Evolutionary conservation across 306 rosid genomes (phyloP).

Genomic region (Castanospermum australe): DNA sequence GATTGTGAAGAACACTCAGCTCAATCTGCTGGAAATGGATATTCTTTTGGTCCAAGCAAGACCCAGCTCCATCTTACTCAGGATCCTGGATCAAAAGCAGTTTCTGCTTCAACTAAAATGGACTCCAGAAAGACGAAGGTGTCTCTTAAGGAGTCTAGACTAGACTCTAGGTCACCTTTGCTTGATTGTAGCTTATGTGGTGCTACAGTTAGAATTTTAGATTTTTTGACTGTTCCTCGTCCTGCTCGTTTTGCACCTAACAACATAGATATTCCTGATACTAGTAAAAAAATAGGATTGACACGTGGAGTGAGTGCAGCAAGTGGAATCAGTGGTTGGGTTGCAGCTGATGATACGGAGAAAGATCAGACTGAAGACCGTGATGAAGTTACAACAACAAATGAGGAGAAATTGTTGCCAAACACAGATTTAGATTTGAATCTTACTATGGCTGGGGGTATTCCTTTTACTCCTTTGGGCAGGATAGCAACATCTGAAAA

Average conservation of each 20-base stretch:
- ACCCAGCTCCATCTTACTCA: conserved; percentile 66
- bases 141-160: conserved; percentile 64
- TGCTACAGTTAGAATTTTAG: conserved; percentile 80
- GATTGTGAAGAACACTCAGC: conserved; percentile 99
- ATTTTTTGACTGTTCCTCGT: conserved; percentile 79
- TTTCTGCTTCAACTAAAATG: conserved; percentile 72
- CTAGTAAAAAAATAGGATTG: conserved; percentile 89
- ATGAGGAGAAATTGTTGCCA: conserved; percentile 49
- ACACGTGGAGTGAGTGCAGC: conserved; percentile 99
- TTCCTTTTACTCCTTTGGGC: conserved; percentile 59
- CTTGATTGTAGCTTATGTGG: conserved; percentile 98
- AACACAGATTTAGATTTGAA: conserved; percentile 80
- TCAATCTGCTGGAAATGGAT: conserved; percentile 95
- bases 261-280: conserved; percentile 74
- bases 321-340: conserved; percentile 98
- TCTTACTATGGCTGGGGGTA: conserved; percentile 88
- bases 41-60: conserved; percentile 73
- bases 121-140: conserved; percentile 76
- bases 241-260: conserved; percentile 77
- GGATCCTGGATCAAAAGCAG: conserved; percentile 73
- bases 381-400: conserved; percentile 91
- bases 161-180: conserved; percentile 71
- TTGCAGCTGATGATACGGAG: conserved; percentile 76
- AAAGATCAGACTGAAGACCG: conserved; percentile 95
- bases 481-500: conserved; percentile 68